Evolutionary conservation across 768 basidiomycete genomes (phyloP).

Genomic region (Podaxis mareebaensis): DNA sequence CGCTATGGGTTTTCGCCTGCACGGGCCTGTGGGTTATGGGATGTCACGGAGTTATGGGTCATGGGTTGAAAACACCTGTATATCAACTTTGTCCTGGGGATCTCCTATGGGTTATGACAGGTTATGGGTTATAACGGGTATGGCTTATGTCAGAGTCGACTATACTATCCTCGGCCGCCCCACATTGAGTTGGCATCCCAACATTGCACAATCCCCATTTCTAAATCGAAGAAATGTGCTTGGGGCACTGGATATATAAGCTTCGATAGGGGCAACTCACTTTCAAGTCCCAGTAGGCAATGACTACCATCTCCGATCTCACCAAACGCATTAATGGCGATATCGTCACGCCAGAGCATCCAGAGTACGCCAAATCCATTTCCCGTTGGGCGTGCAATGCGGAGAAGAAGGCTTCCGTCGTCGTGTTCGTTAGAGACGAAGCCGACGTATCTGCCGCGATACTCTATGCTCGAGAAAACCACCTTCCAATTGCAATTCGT

Average conservation of each 20-base stretch:
- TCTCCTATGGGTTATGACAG: constrained; percentile 3
- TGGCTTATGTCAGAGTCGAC: background rate
- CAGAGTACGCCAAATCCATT: constrained; percentile 39
- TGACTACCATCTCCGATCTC: background rate
- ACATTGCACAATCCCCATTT: no score
- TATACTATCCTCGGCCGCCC: background rate
- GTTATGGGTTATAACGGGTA: constrained; percentile 8
- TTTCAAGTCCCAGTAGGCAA: background rate
- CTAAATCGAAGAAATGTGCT: no score
- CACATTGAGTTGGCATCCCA: no score
- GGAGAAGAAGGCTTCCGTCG: constrained; percentile 37
- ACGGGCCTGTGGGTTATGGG: background rate
- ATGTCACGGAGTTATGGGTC: constrained; percentile 1
- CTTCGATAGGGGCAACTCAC: no score
- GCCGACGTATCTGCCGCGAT: constrained; percentile 40
- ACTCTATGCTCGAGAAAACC: constrained; percentile 33
- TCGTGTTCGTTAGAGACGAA: constrained; percentile 43
- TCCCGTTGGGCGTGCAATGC: constrained; percentile 48
- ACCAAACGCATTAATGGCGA: constrained; percentile 41
- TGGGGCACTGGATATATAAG: no score
- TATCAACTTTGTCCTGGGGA: background rate
- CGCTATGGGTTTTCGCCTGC: background rate
- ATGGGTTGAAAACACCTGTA: background rate
- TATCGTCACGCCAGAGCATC: constrained; percentile 36
- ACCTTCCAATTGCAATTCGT: constrained; percentile 42